Conservation (phyloP, 2,329 filamentous ascomycete genomes). For the Macroventuria anomochaeta region DNA sequence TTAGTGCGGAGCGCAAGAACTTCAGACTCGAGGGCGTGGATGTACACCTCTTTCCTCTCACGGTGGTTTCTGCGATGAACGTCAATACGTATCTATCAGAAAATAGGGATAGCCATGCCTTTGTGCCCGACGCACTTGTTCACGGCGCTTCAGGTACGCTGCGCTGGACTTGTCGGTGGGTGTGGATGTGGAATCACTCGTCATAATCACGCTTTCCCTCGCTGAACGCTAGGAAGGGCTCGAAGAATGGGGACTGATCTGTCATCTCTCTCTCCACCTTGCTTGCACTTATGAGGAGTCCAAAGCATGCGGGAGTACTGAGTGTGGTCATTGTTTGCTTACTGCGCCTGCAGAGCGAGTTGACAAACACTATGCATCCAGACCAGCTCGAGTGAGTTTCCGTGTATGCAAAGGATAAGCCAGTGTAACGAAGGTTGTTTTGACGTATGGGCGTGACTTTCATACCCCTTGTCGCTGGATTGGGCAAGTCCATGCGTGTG, state of each 20-base stretch:
- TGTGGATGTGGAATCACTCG: neutral
- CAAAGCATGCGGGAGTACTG: neutral
- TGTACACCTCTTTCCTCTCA: slow-evolving; percentile 36
- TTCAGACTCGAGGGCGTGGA: slow-evolving; percentile 33
- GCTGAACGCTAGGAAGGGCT: no score
- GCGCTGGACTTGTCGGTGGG: slow-evolving; percentile 12
- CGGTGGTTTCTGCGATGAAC: slow-evolving; percentile 28
- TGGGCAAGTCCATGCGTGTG: slow-evolving; percentile 3
- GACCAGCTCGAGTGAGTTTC: neutral
- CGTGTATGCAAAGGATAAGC: neutral
- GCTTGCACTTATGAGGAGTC: neutral
- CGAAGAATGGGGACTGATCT: neutral
- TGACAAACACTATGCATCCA: neutral
- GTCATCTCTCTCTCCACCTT: neutral
- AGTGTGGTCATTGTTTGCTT: neutral
- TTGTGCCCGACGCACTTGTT: slow-evolving; percentile 48
- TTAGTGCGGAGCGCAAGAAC: slow-evolving; percentile 33
- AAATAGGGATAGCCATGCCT: slow-evolving; percentile 22
- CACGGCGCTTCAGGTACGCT: slow-evolving; percentile 36
- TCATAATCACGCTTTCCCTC: neutral
- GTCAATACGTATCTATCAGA: neutral
- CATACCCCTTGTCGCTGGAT: neutral
- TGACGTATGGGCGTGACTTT: neutral
- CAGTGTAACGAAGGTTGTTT: neutral
- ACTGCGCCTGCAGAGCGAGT: neutral